These are phyloP conservation scores for Drechslerella stenobrocha DNA, from an alignment of 2,329 filamentous ascomycete species.

Conservation along the genomic window DNA sequence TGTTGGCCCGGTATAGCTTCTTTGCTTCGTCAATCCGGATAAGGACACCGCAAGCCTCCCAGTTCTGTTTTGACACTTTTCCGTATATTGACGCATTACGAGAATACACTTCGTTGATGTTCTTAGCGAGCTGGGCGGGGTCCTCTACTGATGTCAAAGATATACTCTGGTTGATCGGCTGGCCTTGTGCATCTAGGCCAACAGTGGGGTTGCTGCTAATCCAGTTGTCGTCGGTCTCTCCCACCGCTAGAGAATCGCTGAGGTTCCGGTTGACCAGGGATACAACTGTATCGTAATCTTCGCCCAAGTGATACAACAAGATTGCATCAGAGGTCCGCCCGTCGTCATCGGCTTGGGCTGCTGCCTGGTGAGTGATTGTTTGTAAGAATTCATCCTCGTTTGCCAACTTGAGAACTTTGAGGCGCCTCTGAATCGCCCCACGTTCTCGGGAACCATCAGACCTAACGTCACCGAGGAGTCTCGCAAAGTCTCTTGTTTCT, in stretches of 20 bases:
- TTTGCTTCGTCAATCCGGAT: slow-evolving; percentile 67
- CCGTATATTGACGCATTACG: slow-evolving; percentile 65
- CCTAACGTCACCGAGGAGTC: slow-evolving; percentile 86
- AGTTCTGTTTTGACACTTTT: slow-evolving; percentile 64
- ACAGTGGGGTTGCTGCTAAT: slow-evolving; percentile 68
- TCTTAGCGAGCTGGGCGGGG: slow-evolving; percentile 65
- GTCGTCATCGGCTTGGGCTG: slow-evolving; percentile 89
- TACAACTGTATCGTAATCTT: slow-evolving; percentile 94
- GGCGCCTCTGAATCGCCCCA: slow-evolving; percentile 83
- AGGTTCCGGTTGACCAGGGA: slow-evolving; percentile 84
- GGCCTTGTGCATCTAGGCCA: slow-evolving; percentile 48
- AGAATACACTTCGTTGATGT: slow-evolving; percentile 67
- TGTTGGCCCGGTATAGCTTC: slow-evolving; percentile 62
- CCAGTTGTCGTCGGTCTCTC: slow-evolving; percentile 76
- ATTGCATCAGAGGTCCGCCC: slow-evolving; percentile 92
- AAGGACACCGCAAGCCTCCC: slow-evolving; percentile 64
- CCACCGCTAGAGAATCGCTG: slow-evolving; percentile 82
- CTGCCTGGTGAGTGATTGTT: slow-evolving; percentile 89
- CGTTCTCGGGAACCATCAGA: slow-evolving; percentile 81
- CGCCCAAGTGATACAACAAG: slow-evolving; percentile 87
- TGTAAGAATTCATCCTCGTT: slow-evolving; percentile 83
- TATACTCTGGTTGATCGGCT: slow-evolving; percentile 56
- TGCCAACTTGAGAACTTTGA: slow-evolving; percentile 75
- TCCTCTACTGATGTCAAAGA: slow-evolving; percentile 71
- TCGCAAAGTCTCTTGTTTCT: slow-evolving; percentile 95